A percentile compares a stretch with the other conserved stretches of the same genome.
Evolutionary conservation across 2,329 filamentous ascomycete genomes (phyloP).

Genomic region (Nemania serpens): DNA sequence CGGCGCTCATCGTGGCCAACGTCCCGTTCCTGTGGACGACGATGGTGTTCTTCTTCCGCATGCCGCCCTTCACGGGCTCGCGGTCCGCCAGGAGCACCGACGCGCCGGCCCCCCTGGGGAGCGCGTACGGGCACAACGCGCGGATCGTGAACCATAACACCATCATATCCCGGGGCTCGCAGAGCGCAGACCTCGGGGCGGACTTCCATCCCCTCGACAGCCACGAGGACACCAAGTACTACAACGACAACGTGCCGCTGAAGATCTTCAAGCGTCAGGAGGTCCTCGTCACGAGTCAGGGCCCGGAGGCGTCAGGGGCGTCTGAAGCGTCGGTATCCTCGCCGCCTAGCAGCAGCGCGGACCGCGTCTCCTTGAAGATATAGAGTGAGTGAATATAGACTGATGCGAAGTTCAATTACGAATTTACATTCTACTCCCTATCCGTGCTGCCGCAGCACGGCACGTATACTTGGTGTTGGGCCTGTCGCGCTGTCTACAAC

Average conservation of each 20-base stretch:
- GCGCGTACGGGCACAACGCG: conserved; percentile 28
- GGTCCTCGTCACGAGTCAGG: conserved; percentile 35
- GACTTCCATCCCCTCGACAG: conserved; percentile 41
- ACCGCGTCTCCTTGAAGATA: too few relatives aligned
- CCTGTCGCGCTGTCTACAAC: too few relatives aligned
- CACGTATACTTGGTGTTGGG: too few relatives aligned
- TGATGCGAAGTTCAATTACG: too few relatives aligned
- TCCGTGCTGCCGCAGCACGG: too few relatives aligned
- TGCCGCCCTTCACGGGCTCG: conserved; percentile 42
- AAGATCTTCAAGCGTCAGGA: conserved; percentile 46
- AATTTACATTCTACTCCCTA: too few relatives aligned
- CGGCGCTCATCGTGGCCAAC: conserved; percentile 51
- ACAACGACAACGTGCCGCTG: conserved; percentile 40
- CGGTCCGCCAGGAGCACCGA: conserved; percentile 33
- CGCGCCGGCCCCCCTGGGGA: conserved; percentile 24
- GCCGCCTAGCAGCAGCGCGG: too few relatives aligned
- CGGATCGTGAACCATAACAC: conserved; percentile 21
- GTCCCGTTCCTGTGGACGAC: conserved; percentile 51
- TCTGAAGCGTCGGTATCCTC: neutral
- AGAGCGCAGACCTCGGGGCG: conserved; percentile 8
- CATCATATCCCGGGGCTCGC: conserved; percentile 16
- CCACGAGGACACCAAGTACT: conserved; percentile 45
- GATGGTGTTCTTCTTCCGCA: conserved; percentile 45
- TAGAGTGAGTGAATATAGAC: too few relatives aligned
- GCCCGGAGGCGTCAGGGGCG: too few relatives aligned